Percentiles rank a stretch among this genome's conserved stretches.
Conservation (phyloP, 2,329 filamentous ascomycete genomes). For the Gyromitra esculenta region DNA sequence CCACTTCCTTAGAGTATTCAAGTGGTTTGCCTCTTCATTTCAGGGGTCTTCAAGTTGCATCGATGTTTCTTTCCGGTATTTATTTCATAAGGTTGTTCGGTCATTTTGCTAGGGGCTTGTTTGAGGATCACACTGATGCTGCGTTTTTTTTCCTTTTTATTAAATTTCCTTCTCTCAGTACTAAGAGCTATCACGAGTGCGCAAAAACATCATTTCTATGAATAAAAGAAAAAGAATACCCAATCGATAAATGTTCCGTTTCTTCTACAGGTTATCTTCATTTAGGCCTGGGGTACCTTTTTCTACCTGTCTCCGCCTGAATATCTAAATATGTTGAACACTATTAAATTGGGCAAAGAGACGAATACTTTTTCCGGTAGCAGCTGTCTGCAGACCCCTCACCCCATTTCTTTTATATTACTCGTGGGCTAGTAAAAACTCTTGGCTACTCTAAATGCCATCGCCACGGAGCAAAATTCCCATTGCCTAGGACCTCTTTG, state of each 20-base stretch:
- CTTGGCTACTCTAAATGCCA: background rate
- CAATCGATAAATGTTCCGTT: conserved; percentile 1
- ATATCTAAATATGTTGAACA: background rate
- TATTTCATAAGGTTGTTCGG: conserved; percentile 5
- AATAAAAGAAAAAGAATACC: conserved; percentile 22
- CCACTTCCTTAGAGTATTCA: conserved; percentile 39
- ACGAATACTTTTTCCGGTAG: background rate
- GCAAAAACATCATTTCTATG: background rate
- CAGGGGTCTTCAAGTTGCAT: conserved; percentile 13
- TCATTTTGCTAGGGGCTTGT: conserved; percentile 15
- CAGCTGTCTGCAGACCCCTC: background rate
- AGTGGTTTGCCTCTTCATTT: conserved; percentile 8
- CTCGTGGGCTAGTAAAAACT: background rate
- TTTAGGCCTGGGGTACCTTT: background rate
- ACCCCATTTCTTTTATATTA: background rate
- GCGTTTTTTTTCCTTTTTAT: conserved; percentile 1
- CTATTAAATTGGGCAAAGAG: background rate
- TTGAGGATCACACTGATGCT: conserved; percentile 15
- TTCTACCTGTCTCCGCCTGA: background rate
- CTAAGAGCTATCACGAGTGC: conserved; percentile 1
- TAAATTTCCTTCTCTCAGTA: conserved; percentile 13
- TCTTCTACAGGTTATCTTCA: background rate
- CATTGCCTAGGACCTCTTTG: background rate
- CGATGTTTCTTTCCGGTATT: conserved; percentile 13
- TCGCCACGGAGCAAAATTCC: background rate